Base-by-base conservation (phyloP, 495 filamentous ascomycete genomes). In the Parmelia sp. region DNA sequence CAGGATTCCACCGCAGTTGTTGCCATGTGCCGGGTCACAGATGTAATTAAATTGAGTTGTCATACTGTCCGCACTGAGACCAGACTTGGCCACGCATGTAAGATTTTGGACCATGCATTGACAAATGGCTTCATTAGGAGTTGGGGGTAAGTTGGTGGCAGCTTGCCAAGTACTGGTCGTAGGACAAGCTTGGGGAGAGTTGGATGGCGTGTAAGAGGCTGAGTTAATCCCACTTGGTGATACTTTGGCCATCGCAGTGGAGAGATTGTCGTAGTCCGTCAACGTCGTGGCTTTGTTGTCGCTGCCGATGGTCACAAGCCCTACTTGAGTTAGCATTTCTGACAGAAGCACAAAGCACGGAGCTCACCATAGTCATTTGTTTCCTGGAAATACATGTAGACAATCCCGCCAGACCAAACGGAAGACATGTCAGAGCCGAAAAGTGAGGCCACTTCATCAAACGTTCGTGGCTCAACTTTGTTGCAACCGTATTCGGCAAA, bases 401-500 rank as follows among this genome's bases (percentile, higher is more conserved):
- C 89, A 67, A 97, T 94, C 71, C 93, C 93, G 67, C 93, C 93
- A 45, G 90, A 96, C 84, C 90, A 93, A 57, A 96, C 90, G 19
- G 69, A 71, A 15, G 85, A 86, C 94, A 98, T 97, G 40, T 92
- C 71, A 9, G 79, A 66, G 3, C 89, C 88, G 74, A 89, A 98
- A 7, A 98, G 80, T 49, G 91, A 86, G 19, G 75, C 75, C n/a
- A 96, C 92, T 69, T 98, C 94, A 62, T 90, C 86, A 79, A 94
- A 97, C 51, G 79, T 76, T 72, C 94, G 90, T 25, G 87, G 88
- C 23, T 78, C 76, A 29, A 86, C 85, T 14, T 80, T 76, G 78
- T 96, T 97, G 83, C 94, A 98, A 42, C 94, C 94, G 74, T 98
- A 98, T 76, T 98, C 94, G 61, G 94, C 92, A 74, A 97, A 97